These are phyloP conservation scores for Fennellomyces sp. DNA, from an alignment of 371 early-diverging fungal species.

Conservation along the genomic window DNA sequence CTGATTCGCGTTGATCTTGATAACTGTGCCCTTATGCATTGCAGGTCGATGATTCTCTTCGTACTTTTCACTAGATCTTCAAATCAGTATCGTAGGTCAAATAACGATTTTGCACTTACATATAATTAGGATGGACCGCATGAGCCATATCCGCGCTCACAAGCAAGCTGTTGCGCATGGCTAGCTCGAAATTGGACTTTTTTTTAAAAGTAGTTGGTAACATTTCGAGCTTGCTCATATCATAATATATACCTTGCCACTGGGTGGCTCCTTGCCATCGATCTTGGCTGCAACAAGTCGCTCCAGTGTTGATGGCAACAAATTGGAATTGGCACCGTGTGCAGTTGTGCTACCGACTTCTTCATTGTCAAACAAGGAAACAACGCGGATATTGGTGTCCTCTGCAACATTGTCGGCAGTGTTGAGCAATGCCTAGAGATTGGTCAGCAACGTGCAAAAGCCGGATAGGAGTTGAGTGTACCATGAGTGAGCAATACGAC, in stretches of 20 bases:
- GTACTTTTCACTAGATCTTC: slow-evolving; percentile 64
- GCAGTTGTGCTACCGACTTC: slow-evolving; percentile 97
- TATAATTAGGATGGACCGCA: slow-evolving; percentile 91
- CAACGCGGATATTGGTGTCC: slow-evolving; percentile 83
- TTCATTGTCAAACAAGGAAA: slow-evolving; percentile 96
- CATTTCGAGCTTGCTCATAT: too few relatives aligned
- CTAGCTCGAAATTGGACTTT: slow-evolving; percentile 68
- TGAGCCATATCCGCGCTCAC: slow-evolving; percentile 97
- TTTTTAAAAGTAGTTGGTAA: not conserved
- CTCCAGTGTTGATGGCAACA: slow-evolving; percentile 76
- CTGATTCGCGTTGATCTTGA: slow-evolving; percentile 96
- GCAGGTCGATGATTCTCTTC: slow-evolving; percentile 91
- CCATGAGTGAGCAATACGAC: slow-evolving; percentile 85
- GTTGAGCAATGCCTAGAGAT: not conserved
- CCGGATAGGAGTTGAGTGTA: too few relatives aligned
- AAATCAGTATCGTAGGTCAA: too few relatives aligned
- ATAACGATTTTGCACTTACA: too few relatives aligned
- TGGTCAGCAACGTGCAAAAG: too few relatives aligned
- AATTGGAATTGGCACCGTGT: slow-evolving; percentile 92
- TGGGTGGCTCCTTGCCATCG: slow-evolving; percentile 13
- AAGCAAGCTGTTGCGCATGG: slow-evolving; percentile 84
- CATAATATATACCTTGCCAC: slow-evolving; percentile 2
- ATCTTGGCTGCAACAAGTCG: slow-evolving; percentile 55
- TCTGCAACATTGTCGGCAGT: slow-evolving; percentile 51
- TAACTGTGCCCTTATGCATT: slow-evolving; percentile 94